phyloP scores from a whole-genome alignment of 176 grass and related monocot genomes.

The Zea luxurians region DNA sequence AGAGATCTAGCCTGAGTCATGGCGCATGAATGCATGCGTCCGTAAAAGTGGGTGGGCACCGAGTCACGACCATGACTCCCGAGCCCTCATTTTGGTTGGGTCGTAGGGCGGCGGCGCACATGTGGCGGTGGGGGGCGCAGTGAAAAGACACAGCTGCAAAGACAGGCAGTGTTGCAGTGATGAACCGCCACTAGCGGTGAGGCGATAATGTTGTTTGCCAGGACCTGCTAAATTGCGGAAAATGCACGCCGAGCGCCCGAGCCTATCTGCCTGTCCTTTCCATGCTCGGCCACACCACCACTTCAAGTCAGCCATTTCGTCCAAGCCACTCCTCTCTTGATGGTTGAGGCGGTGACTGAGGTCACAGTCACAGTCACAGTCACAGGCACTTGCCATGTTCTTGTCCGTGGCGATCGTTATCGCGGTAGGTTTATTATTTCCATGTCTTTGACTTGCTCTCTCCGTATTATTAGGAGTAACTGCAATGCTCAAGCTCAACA shows the following conservation, averaged over 20 bases:
- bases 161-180: constrained; percentile 17
- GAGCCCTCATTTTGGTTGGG: not conserved
- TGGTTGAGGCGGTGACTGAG: not conserved
- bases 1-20: not conserved
- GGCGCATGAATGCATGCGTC: constrained; percentile 15
- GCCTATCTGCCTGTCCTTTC: constrained; percentile 16
- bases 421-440: not conserved
- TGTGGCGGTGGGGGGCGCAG: not conserved
- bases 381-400: not conserved
- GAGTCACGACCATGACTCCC: not conserved
- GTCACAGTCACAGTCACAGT: not conserved
- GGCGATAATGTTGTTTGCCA: constrained; percentile 28
- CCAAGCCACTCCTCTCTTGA: not conserved
- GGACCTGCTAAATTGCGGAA: not conserved
- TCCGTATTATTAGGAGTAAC: not conserved
- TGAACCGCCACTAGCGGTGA: constrained; percentile 14
- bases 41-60: constrained; percentile 17
- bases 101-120: not conserved
- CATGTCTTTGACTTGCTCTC: not conserved
- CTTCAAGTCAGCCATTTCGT: not conserved
- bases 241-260: constrained; percentile 1
- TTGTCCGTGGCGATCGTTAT: not conserved
- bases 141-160: not conserved
- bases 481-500: not conserved
- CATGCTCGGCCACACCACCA: not conserved